Evolutionary conservation across 768 basidiomycete genomes (phyloP).

Genomic region (Suillus paluster): DNA sequence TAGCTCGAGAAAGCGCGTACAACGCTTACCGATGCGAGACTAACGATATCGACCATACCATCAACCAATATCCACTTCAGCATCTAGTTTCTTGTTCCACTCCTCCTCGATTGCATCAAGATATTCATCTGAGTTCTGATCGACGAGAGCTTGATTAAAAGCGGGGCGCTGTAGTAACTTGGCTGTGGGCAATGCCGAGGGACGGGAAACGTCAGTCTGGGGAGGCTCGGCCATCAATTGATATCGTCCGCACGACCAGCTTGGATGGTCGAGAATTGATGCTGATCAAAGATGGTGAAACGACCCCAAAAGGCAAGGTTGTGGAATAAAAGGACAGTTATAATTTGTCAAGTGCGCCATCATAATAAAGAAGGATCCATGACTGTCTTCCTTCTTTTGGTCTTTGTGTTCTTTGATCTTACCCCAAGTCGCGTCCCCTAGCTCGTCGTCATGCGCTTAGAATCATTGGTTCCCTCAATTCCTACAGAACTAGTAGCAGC

Average conservation of each 20-base stretch:
- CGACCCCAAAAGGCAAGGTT: neutral
- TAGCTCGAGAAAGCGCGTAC: neutral
- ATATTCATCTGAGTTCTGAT: slow-evolving; percentile 79
- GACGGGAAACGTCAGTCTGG: slow-evolving; percentile 87
- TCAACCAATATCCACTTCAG: slow-evolving; percentile 89
- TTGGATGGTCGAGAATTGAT: neutral
- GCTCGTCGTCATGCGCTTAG: slow-evolving; percentile 29
- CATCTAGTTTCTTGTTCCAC: slow-evolving; percentile 92
- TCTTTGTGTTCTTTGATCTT: neutral
- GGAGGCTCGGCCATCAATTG: slow-evolving; percentile 56
- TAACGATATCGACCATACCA: slow-evolving; percentile 90
- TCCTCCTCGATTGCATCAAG: slow-evolving; percentile 86
- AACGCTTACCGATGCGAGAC: slow-evolving; percentile 74
- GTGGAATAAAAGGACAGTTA: neutral
- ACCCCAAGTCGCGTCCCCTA: neutral
- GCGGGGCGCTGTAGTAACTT: slow-evolving; percentile 55
- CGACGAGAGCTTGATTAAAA: slow-evolving; percentile 54
- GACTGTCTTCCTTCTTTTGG: neutral
- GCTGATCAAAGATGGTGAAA: neutral
- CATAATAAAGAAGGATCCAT: neutral
- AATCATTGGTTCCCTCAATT: slow-evolving; percentile 35
- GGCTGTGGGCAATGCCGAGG: slow-evolving; percentile 82
- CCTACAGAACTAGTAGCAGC: slow-evolving; percentile 47
- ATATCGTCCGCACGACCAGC: neutral
- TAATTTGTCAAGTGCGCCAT: neutral